Base-by-base conservation (phyloP, 1,284 basidiomycete species). In the Sanghuangporus sanghuang region DNA sequence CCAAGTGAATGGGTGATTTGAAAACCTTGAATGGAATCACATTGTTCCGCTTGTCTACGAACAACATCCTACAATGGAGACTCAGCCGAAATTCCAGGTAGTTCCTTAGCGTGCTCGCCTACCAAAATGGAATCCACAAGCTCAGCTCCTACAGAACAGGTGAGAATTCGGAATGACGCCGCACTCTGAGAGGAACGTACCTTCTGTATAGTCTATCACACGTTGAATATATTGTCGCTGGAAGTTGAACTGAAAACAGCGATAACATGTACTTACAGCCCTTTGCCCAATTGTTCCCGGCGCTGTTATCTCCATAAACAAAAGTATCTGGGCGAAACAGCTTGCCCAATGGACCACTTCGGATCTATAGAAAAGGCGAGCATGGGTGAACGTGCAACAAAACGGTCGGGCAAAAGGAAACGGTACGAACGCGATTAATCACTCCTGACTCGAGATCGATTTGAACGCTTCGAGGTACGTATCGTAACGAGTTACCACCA, bases 231-330 rank as follows among this genome's bases (percentile, higher is more conserved):
- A n/a, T n/a, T 42, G 16, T 46, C 44, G 36, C 54, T 49, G 36
- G 50, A 38, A 61, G 18, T 36, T 18, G 59, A 18, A 32, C 23
- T 21, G 48, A 52, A 60, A 59, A 48, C 32, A 54, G 56, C 11
- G 32, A 44, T 55, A 53, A 3, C 57, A 6, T 53, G 52, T 8
- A 84, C 89, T 76, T 69, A 91, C 89, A 90, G 80, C 90, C 90
- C 78, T 95, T 95, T 44, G 93, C 92, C 89, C 92, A 96, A 71
- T 96, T 96, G 74, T 96, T 97, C 36, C 93, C 94, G 16, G 95
- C 95, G 65, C 96, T 91, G 52, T 79, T 78, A 40, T 85, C 79
- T 1, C 86, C 84, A 60, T 85, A 83, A 62, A 96, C 77, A 73
- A 86, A 96, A 3, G 94, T 96, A 74, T 96, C 95, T 11, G 95